Conservation (phyloP, 2,329 filamentous ascomycete genomes). For the Pseudogymnoascus sp. region DNA sequence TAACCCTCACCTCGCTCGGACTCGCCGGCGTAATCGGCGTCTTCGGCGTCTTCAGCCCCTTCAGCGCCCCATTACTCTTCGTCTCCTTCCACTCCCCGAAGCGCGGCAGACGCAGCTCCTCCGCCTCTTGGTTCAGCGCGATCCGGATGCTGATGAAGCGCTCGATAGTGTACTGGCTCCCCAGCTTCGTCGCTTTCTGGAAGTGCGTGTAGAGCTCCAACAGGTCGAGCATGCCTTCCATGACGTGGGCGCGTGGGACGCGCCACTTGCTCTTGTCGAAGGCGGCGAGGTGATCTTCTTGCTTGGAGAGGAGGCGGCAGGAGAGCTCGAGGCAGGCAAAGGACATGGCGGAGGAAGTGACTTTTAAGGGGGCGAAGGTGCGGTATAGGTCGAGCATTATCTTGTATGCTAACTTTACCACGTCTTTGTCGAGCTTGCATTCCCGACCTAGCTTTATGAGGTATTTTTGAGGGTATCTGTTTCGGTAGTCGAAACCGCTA, state of each 20-base stretch:
- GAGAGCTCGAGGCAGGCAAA: conserved; percentile 76
- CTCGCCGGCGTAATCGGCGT: conserved; percentile 28
- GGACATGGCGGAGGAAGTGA: conserved; percentile 76
- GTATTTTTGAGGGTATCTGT: conserved; percentile 76
- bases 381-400: conserved; percentile 86
- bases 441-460: conserved; percentile 66
- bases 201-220: conserved; percentile 90
- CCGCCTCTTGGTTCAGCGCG: conserved; percentile 72
- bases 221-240: conserved; percentile 82
- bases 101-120: conserved; percentile 50
- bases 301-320: conserved; percentile 54
- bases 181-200: conserved; percentile 64
- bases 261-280: conserved; percentile 33
- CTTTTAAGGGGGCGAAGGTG: conserved; percentile 87
- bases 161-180: conserved; percentile 62
- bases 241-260: conserved; percentile 40
- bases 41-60: conserved; percentile 29
- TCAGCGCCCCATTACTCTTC: conserved; percentile 26
- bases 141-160: conserved; percentile 83
- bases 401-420: conserved; percentile 65
- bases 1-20: conserved; percentile 25
- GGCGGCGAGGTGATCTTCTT: conserved; percentile 32
- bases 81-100: conserved; percentile 51
- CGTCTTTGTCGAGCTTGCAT: conserved; percentile 38
- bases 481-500: conserved; percentile 88